A percentile compares a stretch with the other conserved stretches of the same genome.
phyloP scores from a whole-genome alignment of 768 basidiomycete species.

The Roridomyces roridus region DNA sequence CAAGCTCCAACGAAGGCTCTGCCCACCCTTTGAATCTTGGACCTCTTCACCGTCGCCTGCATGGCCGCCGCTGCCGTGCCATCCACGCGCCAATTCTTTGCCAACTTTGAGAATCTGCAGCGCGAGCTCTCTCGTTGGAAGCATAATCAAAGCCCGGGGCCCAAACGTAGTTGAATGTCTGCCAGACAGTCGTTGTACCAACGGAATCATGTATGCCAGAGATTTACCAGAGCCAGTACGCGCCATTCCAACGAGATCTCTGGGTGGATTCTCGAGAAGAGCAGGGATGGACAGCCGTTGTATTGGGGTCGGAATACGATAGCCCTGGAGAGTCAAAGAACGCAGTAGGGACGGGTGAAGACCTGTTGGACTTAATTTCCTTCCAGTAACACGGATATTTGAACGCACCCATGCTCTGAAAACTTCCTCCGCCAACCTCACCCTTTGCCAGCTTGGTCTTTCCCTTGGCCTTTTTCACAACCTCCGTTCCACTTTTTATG shows the following conservation, averaged over 20 bases:
- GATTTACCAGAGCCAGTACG: constrained; percentile 98
- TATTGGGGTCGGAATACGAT: constrained; percentile 94
- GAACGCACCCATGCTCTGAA: constrained; percentile 89
- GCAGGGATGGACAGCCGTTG: constrained; percentile 90
- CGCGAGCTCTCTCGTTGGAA: constrained; percentile 94
- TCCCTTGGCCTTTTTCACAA: constrained; percentile 80
- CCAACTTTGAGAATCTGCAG: constrained; percentile 94
- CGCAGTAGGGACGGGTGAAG: constrained; percentile 84
- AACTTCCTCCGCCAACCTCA: constrained; percentile 91
- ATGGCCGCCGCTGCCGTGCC: constrained; percentile 70
- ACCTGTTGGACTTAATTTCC: constrained; percentile 48
- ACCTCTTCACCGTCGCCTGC: constrained; percentile 73
- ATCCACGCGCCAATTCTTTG: constrained; percentile 89
- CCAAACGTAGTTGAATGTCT: constrained; percentile 82
- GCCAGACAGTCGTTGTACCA: constrained; percentile 85
- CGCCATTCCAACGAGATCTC: constrained; percentile 98
- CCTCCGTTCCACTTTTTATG: constrained; percentile 74
- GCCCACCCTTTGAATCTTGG: constrained; percentile 61
- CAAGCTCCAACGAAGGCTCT: constrained; percentile 86
- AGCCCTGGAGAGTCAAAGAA: constrained; percentile 89
- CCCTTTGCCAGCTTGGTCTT: constrained; percentile 74
- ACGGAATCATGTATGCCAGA: constrained; percentile 92
- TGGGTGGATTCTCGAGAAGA: constrained; percentile 81
- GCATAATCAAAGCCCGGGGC: constrained; percentile 84
- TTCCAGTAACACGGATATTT: constrained; percentile 7